A percentile compares a stretch with the other conserved stretches of the same genome.
phyloP scores from a whole-genome alignment of 2,329 filamentous ascomycete genomes.

The Tolypocladium album region DNA sequence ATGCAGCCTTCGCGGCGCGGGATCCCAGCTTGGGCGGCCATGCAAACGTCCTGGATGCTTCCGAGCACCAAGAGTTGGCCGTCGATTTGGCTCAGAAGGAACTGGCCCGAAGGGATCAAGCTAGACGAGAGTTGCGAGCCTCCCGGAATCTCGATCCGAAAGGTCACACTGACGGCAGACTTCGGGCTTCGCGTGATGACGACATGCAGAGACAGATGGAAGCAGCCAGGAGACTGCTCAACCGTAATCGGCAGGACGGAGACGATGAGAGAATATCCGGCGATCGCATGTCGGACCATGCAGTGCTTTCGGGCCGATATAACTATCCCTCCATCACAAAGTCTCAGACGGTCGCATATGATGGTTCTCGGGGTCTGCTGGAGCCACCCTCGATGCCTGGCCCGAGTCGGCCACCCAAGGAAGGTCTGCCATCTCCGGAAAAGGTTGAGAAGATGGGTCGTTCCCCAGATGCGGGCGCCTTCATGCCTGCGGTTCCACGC shows the following conservation, averaged over 20 bases:
- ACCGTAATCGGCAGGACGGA: slow-evolving; percentile 12
- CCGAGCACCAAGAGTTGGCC: slow-evolving; percentile 63
- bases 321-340: slow-evolving; percentile 47
- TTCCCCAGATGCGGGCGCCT: background rate
- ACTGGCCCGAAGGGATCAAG: slow-evolving; percentile 54
- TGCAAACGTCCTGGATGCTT: slow-evolving; percentile 54
- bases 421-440: slow-evolving; percentile 7
- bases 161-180: background rate
- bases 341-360: slow-evolving; percentile 36
- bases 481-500: slow-evolving; percentile 14
- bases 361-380: slow-evolving; percentile 10
- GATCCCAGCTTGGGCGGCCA: slow-evolving; percentile 52
- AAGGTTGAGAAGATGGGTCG: slow-evolving; percentile 2
- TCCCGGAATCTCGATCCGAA: slow-evolving; percentile 14
- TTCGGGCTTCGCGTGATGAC: slow-evolving; percentile 23
- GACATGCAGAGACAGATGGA: slow-evolving; percentile 42
- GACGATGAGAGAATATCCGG: slow-evolving; percentile 13
- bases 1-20: slow-evolving; percentile 37
- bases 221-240: slow-evolving; percentile 35
- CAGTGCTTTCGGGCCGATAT: slow-evolving; percentile 26
- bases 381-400: slow-evolving; percentile 12
- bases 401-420: slow-evolving; percentile 22
- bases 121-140: slow-evolving; percentile 44
- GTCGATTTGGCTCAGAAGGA: slow-evolving; percentile 67
- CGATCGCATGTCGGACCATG: slow-evolving; percentile 10